Base-by-base conservation (phyloP, 1,284 basidiomycete genomes). In the Cryptococcus amylolentus region DNA sequence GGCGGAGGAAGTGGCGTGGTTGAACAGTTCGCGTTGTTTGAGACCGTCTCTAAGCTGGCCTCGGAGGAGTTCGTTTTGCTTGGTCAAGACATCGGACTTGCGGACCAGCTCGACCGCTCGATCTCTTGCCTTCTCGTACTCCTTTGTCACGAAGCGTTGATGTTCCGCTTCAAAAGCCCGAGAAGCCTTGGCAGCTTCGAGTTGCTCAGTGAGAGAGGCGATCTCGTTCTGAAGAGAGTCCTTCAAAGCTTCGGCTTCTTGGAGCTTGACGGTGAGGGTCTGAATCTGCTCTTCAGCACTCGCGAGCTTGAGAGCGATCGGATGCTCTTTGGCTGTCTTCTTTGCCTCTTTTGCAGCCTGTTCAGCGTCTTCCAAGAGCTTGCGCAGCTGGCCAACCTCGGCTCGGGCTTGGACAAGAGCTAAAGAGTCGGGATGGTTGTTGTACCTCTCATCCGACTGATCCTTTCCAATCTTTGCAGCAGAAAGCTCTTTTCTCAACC, bases 41-140 rank as follows among this genome's bases (percentile, higher is more conserved):
- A 77, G 59, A 0, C 75, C 75, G 14, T 65, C 9, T 0, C 40
- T 52, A 8, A 77, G 59, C 56, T 77, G 71, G 20, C 57, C 54
- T 38, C 62, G 54, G 9, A 74, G 60, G 14, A 40, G 58, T 20
- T 42, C 43, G 14, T 68, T 57, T 49, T 69, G 46, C 26, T 51
- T 54, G n/a, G 54, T 39, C 1, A 73, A 61, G 20, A 52, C 57
- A 5, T 57, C 57, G 26, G 53, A 55, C 4, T 44, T 55, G 8
- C 52, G 50, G 9, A 67, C 70, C 44, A 68, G 65, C 6, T 53
- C 50, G 12, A 70, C 66, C 0, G 71, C 73, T 2, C 56, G 46
- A n/a, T 54, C 54, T 2, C 65, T 65, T 1, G 72, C 73, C 9
- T 54, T 35, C 9, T 60, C 26, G 46, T 74, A 74, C 55, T 68